These are phyloP conservation scores for Ophiostoma ips DNA, from an alignment of 2,329 filamentous ascomycete genomes.

Conservation along the genomic window DNA sequence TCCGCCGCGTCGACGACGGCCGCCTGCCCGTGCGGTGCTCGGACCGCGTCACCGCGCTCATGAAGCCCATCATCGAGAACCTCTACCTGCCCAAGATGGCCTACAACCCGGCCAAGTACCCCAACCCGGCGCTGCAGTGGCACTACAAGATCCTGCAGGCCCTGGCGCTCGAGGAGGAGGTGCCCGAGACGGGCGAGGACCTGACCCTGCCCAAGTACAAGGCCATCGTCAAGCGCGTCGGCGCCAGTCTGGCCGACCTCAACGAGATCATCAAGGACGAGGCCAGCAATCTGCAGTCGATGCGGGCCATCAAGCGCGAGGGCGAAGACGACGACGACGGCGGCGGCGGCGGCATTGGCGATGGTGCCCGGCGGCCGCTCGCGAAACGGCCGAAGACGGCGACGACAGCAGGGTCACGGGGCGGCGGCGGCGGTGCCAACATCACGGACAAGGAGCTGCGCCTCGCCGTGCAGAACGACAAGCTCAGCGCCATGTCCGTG, in stretches of 20 bases:
- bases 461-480: constrained; percentile 31
- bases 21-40: constrained; percentile 40
- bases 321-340: constrained; percentile 29
- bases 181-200: constrained; percentile 61
- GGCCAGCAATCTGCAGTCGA: constrained; percentile 22
- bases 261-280: constrained; percentile 52
- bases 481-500: constrained; percentile 40
- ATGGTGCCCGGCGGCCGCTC: constrained; percentile 18
- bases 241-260: constrained; percentile 67
- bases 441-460: constrained; percentile 26
- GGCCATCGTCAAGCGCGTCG: constrained; percentile 81
- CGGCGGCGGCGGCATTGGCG: too few relatives aligned
- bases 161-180: constrained; percentile 79
- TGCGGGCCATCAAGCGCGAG: constrained; percentile 37
- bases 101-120: constrained; percentile 78
- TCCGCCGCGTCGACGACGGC: constrained; percentile 59
- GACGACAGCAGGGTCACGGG: constrained; percentile 20
- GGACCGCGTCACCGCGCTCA: constrained; percentile 61
- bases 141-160: constrained; percentile 92
- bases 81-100: constrained; percentile 73
- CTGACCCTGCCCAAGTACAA: constrained; percentile 71
- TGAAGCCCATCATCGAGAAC: constrained; percentile 72
- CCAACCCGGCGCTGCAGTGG: constrained; percentile 89
- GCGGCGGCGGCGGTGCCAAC: constrained; percentile 13
- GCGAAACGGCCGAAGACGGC: constrained; percentile 39